phyloP scores from a whole-genome alignment of 2,329 filamentous ascomycete species.

The Penicillium sp. region DNA sequence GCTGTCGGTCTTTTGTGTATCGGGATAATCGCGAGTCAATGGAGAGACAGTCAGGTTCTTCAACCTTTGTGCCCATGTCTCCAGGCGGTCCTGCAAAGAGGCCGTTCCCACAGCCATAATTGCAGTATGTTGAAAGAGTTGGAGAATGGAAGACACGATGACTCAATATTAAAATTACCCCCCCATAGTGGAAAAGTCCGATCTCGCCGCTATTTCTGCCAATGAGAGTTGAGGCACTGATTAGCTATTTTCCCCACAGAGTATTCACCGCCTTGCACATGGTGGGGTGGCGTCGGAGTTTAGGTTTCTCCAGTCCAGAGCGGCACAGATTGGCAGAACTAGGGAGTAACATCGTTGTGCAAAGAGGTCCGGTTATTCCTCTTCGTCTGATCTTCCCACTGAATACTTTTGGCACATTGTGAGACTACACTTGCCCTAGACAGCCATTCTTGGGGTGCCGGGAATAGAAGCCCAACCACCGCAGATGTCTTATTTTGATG shows the following conservation, averaged over 20 bases:
- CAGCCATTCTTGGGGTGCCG: background rate
- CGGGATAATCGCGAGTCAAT: constrained; percentile 46
- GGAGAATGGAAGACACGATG: constrained; percentile 17
- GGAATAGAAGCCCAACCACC: background rate
- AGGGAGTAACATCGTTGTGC: background rate
- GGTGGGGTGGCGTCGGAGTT: constrained; percentile 1
- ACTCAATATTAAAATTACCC: constrained; percentile 21
- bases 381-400: background rate
- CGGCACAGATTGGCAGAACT: background rate
- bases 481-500: background rate
- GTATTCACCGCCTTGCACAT: constrained; percentile 13
- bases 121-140: constrained; percentile 21
- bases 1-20: constrained; percentile 35
- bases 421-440: background rate
- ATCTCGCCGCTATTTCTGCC: constrained; percentile 24
- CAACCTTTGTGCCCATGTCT: constrained; percentile 42
- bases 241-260: constrained; percentile 18
- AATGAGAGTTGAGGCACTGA: constrained; percentile 9
- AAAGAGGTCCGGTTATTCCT: background rate
- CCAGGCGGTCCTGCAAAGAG: constrained; percentile 39
- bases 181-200: constrained; percentile 27
- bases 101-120: constrained; percentile 35
- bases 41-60: constrained; percentile 44
- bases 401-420: background rate
- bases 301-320: background rate